Conservation (phyloP, 2,329 filamentous ascomycete species). For the Remersonia thermophila region DNA sequence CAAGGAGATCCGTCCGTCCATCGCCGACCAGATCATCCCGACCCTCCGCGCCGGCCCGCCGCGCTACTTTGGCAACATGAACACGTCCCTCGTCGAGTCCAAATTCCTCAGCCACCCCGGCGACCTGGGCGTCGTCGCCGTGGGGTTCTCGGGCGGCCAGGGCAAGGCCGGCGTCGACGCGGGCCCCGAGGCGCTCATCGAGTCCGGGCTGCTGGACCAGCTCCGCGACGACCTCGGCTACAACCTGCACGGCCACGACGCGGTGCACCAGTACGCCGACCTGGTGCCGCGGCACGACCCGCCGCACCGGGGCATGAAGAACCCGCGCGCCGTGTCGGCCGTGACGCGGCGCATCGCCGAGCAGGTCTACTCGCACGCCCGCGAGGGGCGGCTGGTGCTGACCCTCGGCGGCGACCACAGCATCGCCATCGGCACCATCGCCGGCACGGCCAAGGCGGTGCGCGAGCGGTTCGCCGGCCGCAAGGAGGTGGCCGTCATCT, state of each 20-base stretch:
- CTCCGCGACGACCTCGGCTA: slow-evolving; percentile 79
- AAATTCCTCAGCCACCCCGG: slow-evolving; percentile 71
- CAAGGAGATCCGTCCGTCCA: slow-evolving; percentile 4
- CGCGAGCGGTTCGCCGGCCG: slow-evolving; percentile 56
- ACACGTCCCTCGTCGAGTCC: slow-evolving; percentile 41
- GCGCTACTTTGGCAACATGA: slow-evolving; percentile 27
- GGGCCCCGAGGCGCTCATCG: slow-evolving; percentile 77
- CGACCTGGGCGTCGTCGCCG: slow-evolving; percentile 82
- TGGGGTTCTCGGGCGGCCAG: slow-evolving; percentile 95
- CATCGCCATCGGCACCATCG: slow-evolving; percentile 88
- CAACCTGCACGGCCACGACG: slow-evolving; percentile 70
- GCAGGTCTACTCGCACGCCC: slow-evolving; percentile 80
- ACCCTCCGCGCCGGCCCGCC: slow-evolving; percentile 8
- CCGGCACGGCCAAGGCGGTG: slow-evolving; percentile 74
- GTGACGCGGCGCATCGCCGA: slow-evolving; percentile 69
- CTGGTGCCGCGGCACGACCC: slow-evolving; percentile 61
- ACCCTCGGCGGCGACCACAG: slow-evolving; percentile 94
- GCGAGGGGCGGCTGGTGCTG: slow-evolving; percentile 71
- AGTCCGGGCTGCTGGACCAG: slow-evolving; percentile 74
- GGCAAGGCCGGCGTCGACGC: slow-evolving; percentile 86
- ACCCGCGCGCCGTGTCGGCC: slow-evolving; percentile 71
- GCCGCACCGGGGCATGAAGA: slow-evolving; percentile 86
- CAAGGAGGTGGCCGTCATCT: slow-evolving; percentile 85
- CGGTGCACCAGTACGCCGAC: slow-evolving; percentile 71
- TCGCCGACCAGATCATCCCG: too few relatives aligned